Conservation (phyloP, 805 yeast species). For the Saccharomyces paradoxus region DNA sequence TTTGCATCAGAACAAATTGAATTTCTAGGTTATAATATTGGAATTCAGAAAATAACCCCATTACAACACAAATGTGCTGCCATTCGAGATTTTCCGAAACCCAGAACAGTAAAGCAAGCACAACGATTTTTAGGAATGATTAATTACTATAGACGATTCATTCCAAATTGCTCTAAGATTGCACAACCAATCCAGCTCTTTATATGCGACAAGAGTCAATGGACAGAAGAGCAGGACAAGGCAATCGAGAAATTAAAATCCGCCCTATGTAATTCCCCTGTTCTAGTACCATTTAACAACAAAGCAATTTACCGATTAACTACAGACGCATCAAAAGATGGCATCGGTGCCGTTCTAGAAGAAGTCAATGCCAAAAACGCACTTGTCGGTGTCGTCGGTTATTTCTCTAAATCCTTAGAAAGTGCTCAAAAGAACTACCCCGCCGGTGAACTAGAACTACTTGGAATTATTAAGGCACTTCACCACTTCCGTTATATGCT, state of each 20-base stretch:
- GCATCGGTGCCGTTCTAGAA: conserved; percentile 14
- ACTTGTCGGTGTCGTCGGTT: conserved; percentile 8
- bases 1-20: conserved; percentile 7
- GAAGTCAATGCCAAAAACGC: conserved; percentile 4
- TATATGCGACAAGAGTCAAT: background rate
- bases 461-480: conserved; percentile 10
- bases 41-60: conserved; percentile 1
- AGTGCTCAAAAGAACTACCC: conserved; percentile 7
- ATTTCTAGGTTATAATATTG: conserved; percentile 6
- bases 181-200: conserved; percentile 2
- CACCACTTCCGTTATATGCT: conserved; percentile 7
- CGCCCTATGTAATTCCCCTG: background rate
- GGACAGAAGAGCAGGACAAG: conserved; percentile 2
- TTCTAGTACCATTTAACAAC: conserved; percentile 3
- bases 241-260: conserved; percentile 1
- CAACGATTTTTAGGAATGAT: conserved; percentile 13
- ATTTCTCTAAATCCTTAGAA: conserved; percentile 6
- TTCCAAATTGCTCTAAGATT: conserved; percentile 7
- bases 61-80: conserved; percentile 12
- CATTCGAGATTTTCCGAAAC: conserved; percentile 4
- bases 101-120: conserved; percentile 7
- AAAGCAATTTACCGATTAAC: conserved; percentile 5
- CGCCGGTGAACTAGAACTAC: conserved; percentile 10
- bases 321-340: conserved; percentile 9
- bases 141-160: conserved; percentile 12